phyloP scores from a whole-genome alignment of 257 asterid species.

The Lycium barbarum region DNA sequence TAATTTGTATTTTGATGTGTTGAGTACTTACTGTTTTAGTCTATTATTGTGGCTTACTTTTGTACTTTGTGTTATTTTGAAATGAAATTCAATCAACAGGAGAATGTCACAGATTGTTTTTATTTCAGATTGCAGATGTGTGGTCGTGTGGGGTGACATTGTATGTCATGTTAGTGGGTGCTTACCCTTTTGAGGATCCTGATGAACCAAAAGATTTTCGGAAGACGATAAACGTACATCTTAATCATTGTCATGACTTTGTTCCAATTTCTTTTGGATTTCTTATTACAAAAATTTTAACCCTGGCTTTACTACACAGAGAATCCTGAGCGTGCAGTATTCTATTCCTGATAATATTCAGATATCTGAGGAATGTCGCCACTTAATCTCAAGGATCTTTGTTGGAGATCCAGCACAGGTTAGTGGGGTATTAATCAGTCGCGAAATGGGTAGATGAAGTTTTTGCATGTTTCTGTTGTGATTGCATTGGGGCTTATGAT shows the following conservation, averaged over 20 bases:
- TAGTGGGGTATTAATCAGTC: slow-evolving; percentile 32
- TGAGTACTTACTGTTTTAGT: not conserved
- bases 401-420: slow-evolving; percentile 74
- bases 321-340: slow-evolving; percentile 69
- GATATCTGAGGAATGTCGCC: slow-evolving; percentile 72
- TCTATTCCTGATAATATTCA: slow-evolving; percentile 63
- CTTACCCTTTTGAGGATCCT: slow-evolving; percentile 94
- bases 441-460: not conserved
- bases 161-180: slow-evolving; percentile 87
- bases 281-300: not conserved
- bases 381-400: slow-evolving; percentile 72
- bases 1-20: not conserved
- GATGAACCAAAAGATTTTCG: slow-evolving; percentile 80
- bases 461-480: not conserved
- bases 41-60: not conserved
- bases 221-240: slow-evolving; percentile 62
- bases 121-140: slow-evolving; percentile 84
- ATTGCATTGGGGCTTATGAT: not conserved
- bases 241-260: not conserved
- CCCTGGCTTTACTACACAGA: slow-evolving; percentile 42
- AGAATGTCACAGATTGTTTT: slow-evolving; percentile 29
- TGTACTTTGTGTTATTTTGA: slow-evolving; percentile 11
- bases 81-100: slow-evolving; percentile 20
- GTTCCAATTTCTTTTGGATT: not conserved
- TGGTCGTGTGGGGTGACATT: slow-evolving; percentile 96